A percentile compares a stretch with the other conserved stretches of the same genome.
Evolutionary conservation across 768 basidiomycete genomes (phyloP).

Genomic region (Boletus coccyginus): DNA sequence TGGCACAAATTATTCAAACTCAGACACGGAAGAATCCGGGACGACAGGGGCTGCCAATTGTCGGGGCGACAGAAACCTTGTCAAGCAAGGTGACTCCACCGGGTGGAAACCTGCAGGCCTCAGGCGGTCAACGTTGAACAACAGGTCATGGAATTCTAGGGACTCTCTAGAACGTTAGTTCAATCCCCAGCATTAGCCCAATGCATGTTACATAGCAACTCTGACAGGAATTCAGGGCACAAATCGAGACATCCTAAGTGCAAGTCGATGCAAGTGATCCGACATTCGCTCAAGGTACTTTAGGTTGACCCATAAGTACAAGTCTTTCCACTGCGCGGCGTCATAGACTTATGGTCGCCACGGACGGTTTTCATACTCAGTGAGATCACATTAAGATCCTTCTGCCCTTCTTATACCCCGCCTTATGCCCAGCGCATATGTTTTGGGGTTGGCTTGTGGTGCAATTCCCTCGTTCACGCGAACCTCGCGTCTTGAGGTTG

Average conservation of each 20-base stretch:
- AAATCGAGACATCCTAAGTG: neutral
- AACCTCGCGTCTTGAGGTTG: neutral
- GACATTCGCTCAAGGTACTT: neutral
- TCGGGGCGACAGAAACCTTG: no score
- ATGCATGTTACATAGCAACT: neutral
- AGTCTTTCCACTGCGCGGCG: neutral
- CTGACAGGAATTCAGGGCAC: neutral
- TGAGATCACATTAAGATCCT: neutral
- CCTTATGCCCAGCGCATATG: neutral
- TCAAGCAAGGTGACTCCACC: no score
- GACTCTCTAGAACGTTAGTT: no score
- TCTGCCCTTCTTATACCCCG: neutral
- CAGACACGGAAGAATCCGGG: no score
- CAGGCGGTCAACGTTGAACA: neutral
- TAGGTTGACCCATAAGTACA: neutral
- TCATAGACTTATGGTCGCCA: neutral
- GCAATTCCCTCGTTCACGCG: neutral
- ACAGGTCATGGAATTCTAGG: neutral
- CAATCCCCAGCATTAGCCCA: neutral
- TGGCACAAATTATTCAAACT: no score
- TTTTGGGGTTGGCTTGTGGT: neutral
- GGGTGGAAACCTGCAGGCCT: no score
- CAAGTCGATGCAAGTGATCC: neutral
- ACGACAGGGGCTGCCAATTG: no score
- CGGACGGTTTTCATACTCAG: neutral